Conservation (phyloP, 176 grass and related monocot genomes). For the Carex littledalei region DNA sequence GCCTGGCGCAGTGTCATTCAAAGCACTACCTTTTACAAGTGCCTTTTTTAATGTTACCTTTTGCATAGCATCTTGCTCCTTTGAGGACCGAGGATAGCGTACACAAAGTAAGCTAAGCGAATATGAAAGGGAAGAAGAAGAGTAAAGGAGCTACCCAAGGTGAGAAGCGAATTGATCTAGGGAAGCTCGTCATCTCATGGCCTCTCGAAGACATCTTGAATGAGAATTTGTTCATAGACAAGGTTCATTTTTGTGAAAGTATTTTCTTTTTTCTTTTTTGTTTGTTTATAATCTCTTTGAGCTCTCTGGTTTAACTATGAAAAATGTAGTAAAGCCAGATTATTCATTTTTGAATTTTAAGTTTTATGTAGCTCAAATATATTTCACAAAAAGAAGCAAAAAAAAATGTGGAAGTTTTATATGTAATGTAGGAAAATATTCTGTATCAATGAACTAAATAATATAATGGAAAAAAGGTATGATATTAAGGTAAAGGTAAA, state of each 20-base stretch:
- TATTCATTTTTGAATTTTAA: too few relatives aligned
- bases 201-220: slow-evolving; percentile 47
- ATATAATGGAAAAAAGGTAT: too few relatives aligned
- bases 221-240: slow-evolving; percentile 51
- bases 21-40: background rate
- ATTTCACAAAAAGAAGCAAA: background rate
- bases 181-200: slow-evolving; percentile 48
- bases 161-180: slow-evolving; percentile 31
- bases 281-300: background rate
- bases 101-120: slow-evolving; percentile 35
- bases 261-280: background rate
- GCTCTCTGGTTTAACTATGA: too few relatives aligned
- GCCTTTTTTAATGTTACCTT: background rate
- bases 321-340: too few relatives aligned
- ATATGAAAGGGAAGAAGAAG: slow-evolving; percentile 11
- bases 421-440: too few relatives aligned
- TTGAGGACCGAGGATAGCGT: background rate
- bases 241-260: slow-evolving; percentile 25
- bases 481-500: too few relatives aligned
- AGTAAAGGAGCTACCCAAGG: slow-evolving; percentile 11
- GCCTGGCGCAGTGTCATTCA: too few relatives aligned
- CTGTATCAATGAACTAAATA: too few relatives aligned
- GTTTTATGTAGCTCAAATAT: background rate
- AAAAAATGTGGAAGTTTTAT: background rate
- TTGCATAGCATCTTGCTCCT: background rate